phyloP scores from a whole-genome alignment of 192 early-diverging fungal species.

The Gryganskiella cystojenkinii region DNA sequence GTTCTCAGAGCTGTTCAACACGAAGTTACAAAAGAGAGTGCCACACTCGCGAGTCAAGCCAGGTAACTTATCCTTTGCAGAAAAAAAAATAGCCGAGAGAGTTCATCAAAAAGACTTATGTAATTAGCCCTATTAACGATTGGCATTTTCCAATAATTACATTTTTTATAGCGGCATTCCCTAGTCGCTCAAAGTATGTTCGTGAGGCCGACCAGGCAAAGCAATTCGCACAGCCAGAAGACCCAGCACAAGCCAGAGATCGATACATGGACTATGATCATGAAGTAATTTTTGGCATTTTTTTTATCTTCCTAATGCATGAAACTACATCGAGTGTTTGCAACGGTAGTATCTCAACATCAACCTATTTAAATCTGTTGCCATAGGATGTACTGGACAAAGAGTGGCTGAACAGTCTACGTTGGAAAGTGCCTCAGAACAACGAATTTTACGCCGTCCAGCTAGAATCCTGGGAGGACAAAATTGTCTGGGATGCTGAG shows the following conservation, averaged over 20 bases:
- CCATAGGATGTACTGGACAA: conserved; percentile 20
- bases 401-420: conserved; percentile 36
- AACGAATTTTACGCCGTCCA: conserved; percentile 74
- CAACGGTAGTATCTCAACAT: no score
- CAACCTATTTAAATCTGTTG: neutral
- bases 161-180: conserved; percentile 21
- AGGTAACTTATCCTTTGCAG: conserved; percentile 18
- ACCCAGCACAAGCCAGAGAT: conserved; percentile 2
- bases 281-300: conserved; percentile 1
- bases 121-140: neutral
- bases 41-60: conserved; percentile 47
- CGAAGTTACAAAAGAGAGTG: conserved; percentile 52
- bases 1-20: conserved; percentile 73
- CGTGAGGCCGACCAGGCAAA: conserved; percentile 21
- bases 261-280: conserved; percentile 26
- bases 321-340: no score
- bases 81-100: no score
- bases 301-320: no score
- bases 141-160: neutral
- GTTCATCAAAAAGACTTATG: no score
- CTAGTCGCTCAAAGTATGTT: conserved; percentile 19
- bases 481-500: conserved; percentile 76
- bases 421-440: conserved; percentile 49
- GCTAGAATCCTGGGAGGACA: conserved; percentile 86
- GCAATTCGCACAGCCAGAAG: conserved; percentile 35